Conservation (phyloP, 495 filamentous ascomycete genomes). For the Aspergillus bertholletiae region DNA sequence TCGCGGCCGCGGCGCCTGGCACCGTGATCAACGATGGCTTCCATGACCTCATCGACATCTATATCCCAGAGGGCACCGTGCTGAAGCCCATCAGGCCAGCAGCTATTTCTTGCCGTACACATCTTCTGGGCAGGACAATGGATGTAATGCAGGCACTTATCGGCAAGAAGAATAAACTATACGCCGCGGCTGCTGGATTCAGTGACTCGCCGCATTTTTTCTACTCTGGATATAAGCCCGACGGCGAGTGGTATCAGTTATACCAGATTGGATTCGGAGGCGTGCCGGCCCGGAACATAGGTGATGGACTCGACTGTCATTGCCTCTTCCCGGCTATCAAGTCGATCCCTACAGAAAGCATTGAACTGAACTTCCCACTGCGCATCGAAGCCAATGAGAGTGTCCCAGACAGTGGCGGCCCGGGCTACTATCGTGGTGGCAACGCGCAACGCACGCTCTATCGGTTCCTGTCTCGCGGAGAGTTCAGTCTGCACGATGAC, state of each 20-base stretch:
- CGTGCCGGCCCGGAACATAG: constrained; percentile 44
- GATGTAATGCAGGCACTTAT: constrained; percentile 49
- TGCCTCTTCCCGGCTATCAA: constrained; percentile 52
- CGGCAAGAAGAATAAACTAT: constrained; percentile 42
- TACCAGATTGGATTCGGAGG: constrained; percentile 53
- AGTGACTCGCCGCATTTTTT: constrained; percentile 50
- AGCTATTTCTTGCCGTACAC: constrained; percentile 45
- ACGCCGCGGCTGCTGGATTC: constrained; percentile 48
- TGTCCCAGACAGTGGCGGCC: constrained; percentile 44
- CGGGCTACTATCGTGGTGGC: constrained; percentile 45
- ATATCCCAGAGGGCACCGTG: constrained; percentile 41
- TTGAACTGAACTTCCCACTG: constrained; percentile 48
- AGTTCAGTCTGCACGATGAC: constrained; percentile 49
- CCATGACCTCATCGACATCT: constrained; percentile 46
- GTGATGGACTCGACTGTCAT: constrained; percentile 49
- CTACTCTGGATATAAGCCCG: constrained; percentile 47
- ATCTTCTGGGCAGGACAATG: constrained; percentile 42
- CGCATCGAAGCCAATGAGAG: constrained; percentile 48
- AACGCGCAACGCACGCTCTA: constrained; percentile 48
- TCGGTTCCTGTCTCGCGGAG: constrained; percentile 42
- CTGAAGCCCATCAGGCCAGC: constrained; percentile 49
- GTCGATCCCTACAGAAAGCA: constrained; percentile 46
- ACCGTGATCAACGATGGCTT: constrained; percentile 47
- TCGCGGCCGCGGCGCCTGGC: constrained; percentile 43
- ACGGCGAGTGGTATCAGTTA: constrained; percentile 49